Evolutionary conservation across 768 basidiomycete genomes (phyloP), one percentile per base, ranked within the genome.

Genomic region (Melanogaster broomeanus): DNA sequence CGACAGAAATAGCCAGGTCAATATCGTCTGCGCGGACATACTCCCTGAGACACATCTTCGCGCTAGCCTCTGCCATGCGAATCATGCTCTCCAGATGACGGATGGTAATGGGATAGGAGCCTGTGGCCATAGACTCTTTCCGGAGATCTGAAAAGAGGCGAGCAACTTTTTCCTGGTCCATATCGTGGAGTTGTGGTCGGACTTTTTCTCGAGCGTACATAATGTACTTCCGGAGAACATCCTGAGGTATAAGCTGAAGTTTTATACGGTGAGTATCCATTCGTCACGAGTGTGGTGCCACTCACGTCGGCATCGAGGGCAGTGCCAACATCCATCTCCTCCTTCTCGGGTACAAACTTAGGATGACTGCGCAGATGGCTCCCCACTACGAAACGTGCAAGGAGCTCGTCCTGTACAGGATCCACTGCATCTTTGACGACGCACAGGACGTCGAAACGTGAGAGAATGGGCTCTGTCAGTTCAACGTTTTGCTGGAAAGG

Each of bases 21-120:
- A 99, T 93, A 66, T 99, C 97, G 68, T 98, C 97, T 34, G 87
- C 78, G 41, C 97, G 83, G 28, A 98, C 97, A 63, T 93, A 98
- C 71, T 98, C 96, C 47, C 97, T 81, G 55, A 99, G 75, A 43
- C 95, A 86, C 97, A 99, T 98, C 77, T 96, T 97, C 21, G 97
- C 97, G 64, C 90, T 93, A 13, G 97, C 96, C 71, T 99, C 97
- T 3, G 93, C 83, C 96, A 98, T 98, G 35, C 97, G 88, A 72
- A 99, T 98, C 91, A 97, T 97, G 67, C 93, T 96, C 74, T 99
- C 97, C 52, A 99, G 72, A 65, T 98, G 97, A 50, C 97, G 91
- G 43, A 98, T 89, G 9, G 97, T 99, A 67, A 99, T 97, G 2
- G 97, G 97, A 73, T 92, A 97, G 19, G 96, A 98, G n/a, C 96